These are phyloP conservation scores for Alternaria brassicae DNA, from an alignment of 2,329 filamentous ascomycete species.

Conservation along the genomic window DNA sequence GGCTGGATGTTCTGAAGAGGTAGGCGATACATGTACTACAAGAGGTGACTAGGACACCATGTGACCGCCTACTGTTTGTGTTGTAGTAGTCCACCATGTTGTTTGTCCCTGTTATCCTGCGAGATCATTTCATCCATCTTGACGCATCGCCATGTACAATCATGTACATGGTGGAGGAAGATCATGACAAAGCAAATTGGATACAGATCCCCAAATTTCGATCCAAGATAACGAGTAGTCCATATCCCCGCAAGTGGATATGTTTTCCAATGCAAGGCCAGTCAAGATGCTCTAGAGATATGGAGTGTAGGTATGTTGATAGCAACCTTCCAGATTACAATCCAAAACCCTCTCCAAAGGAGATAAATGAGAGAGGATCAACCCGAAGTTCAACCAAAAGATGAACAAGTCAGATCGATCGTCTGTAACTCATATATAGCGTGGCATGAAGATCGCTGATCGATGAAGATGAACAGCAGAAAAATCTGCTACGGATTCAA, in stretches of 20 bases:
- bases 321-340: not conserved
- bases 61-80: not conserved
- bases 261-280: not conserved
- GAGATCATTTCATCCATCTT: not conserved
- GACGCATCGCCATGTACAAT: not conserved
- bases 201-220: not conserved
- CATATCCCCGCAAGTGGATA: not conserved
- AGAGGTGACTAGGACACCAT: not conserved
- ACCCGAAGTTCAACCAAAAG: no score
- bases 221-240: not conserved
- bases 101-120: not conserved
- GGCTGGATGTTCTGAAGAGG: constrained; percentile 50
- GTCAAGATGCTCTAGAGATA: not conserved
- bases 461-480: no score
- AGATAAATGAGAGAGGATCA: no score
- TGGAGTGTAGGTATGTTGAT: not conserved
- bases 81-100: not conserved
- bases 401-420: not conserved
- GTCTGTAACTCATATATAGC: not conserved
- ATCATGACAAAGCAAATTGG: not conserved
- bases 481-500: not conserved
- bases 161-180: not conserved
- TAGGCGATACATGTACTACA: not conserved
- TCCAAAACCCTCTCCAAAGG: not conserved
- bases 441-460: not conserved